Base-by-base conservation (phyloP, 1,284 basidiomycete species). In the Cyathus olla region DNA sequence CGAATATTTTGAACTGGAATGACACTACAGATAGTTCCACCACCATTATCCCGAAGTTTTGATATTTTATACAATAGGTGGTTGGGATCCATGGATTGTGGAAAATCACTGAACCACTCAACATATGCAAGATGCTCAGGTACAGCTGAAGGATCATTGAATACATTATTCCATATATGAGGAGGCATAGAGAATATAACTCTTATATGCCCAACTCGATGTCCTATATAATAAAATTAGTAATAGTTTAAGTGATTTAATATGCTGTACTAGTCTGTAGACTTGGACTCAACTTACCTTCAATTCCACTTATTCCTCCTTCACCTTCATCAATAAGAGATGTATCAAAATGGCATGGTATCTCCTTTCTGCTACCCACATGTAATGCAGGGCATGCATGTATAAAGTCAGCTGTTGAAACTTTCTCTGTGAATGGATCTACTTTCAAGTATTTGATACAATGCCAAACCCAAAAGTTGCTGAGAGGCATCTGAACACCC, bases 111-210 rank as follows among this genome's bases (percentile, higher is more conserved):
- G 57, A 71, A 76, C 68, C 67, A 72, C 55, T 69, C 57, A 11
- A 69, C 57, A 49, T 69, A 69, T 3, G 60, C 65, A 2, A 69
- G 55, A 50, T 65, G 58, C 17, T 55, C 15, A 4, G 61, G 60
- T 15, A 61, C 47, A 28, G 46, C 22, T 8, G 52, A 24, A 39
- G 48, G 52, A 1, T 49, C 29, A 10, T 53, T 62, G 57, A 71
- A 71, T 24, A 71, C 55, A 8, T 22, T n/a, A 9, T 49, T 17
- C 44, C 62, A 37, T 47, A 56, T 50, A 4, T 51, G 55, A 2
- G 61, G 44, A 4, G 68, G 65, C n/a, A 78, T 58, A 4, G 66
- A 60, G 55, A 80, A 79, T 6, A 79, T 62, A 2, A 71, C 62
- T 19, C 65, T 61, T 13, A 76, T 58, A 44, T 69, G 68, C 8